Base-by-base conservation (phyloP, 2,329 filamentous ascomycete species). In the Xylaria polymorpha region DNA sequence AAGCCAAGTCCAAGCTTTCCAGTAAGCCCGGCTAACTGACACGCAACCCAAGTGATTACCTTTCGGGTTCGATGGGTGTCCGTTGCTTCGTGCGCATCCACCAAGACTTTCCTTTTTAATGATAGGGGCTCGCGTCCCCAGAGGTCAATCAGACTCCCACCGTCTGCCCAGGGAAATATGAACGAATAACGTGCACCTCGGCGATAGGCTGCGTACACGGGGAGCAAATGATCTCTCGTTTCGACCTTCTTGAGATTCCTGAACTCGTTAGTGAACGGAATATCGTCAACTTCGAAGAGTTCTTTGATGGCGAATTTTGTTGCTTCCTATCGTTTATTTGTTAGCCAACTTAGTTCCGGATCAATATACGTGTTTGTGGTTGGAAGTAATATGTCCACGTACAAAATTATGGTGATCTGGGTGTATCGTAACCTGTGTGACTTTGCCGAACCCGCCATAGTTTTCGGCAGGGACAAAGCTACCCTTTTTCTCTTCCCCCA, bases 131-230 rank as follows among this genome's bases (percentile, higher is more conserved):
- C 60, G 7, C 12, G 64, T 25, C 10, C 35, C 67, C 67, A 70
- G 3, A 70, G 8, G 18, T 67, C 67, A 18, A 15, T 32, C 1
- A 70, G 55, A 22, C 60, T 67, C 15, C 67, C 67, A 39, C 67
- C 67, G 37, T 67, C 60, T 8, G 67, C 67, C 67, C 67, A 70
- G 4, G 67, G 67, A n/a, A 70, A 70, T 18, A 70, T 46, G n/a
- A 70, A 70, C 4, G 67, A 70, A 48, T 70, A 67, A 9, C 41
- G n/a, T 3, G 2, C 15, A 0, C 64, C 64, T 18, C 20, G 55
- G 18, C 59, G 58, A 55, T 56, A 70, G 3, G 64, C 67, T 9
- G 55, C 55, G 20, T 61, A 70, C 1, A 64, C 44, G 3, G 55
- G 58, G 9, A 67, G 59, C 22, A 70, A 44, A 32, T 67, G 60